phyloP scores from a whole-genome alignment of 345 rosid species.

The Eucalyptus tenuipes region DNA sequence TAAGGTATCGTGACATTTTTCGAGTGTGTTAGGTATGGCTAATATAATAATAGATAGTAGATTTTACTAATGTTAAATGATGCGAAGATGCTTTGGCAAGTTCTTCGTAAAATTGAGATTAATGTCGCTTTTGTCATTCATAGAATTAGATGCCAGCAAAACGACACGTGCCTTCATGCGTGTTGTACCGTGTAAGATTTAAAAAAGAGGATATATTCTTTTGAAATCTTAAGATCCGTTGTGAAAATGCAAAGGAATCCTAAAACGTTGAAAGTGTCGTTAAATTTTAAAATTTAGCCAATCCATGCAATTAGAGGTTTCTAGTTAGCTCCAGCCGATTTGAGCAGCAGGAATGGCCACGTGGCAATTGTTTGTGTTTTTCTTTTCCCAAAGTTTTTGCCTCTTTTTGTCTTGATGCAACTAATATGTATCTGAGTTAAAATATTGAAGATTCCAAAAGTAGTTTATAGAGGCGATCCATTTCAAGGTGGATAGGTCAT shows the following conservation, averaged over 20 bases:
- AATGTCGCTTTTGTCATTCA: not conserved
- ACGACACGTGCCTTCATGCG: accelerated
- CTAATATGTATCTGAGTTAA: accelerated
- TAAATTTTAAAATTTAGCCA: not conserved
- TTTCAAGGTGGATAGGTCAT: accelerated
- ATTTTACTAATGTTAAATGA: not conserved
- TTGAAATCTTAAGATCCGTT: not conserved
- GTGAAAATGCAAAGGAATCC: accelerated
- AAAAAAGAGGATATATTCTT: not conserved
- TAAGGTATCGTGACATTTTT: not conserved
- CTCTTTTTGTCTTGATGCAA: not conserved
- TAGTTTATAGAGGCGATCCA: accelerated
- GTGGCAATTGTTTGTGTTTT: not conserved
- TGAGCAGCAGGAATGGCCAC: accelerated
- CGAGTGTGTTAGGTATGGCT: not conserved
- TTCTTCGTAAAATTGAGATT: not conserved
- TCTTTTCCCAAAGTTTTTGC: not conserved
- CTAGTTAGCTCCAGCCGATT: not conserved
- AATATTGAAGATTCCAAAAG: not conserved
- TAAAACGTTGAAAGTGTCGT: accelerated
- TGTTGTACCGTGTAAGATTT: not conserved
- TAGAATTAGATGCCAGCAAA: accelerated
- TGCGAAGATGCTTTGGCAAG: not conserved
- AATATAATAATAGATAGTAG: not conserved
- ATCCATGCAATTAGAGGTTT: not conserved